These are phyloP conservation scores for Suillus americanus DNA, from an alignment of 768 basidiomycete genomes.

Conservation along the genomic window DNA sequence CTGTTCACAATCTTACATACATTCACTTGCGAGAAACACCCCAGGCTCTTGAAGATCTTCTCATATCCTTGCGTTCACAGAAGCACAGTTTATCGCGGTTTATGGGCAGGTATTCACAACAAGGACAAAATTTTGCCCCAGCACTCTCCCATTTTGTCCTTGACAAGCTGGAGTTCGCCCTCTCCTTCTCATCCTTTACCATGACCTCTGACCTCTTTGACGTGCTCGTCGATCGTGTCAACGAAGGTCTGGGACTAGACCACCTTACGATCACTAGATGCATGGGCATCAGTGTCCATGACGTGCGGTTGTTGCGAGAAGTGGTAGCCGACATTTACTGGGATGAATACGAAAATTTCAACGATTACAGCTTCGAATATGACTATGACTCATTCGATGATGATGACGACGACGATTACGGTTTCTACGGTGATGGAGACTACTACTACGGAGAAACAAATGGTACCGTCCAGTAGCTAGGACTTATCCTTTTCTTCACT, in stretches of 20 bases:
- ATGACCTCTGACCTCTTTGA: neutral
- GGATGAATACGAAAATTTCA: neutral
- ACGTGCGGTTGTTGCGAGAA: constrained; percentile 4
- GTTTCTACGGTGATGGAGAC: neutral
- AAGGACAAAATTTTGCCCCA: neutral
- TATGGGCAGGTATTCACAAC: neutral
- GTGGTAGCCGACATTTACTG: constrained; percentile 2
- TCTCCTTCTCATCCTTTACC: neutral
- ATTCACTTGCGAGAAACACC: neutral
- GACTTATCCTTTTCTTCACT: neutral
- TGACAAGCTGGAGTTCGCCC: neutral
- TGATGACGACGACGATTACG: neutral
- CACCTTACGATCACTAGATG: neutral
- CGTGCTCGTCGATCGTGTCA: constrained; percentile 7
- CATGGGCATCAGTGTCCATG: neutral
- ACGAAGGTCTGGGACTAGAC: constrained; percentile 3
- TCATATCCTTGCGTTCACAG: neutral
- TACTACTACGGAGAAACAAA: neutral
- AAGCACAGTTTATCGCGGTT: neutral
- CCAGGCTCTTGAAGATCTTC: neutral
- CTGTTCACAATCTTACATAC: neutral
- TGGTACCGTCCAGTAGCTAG: neutral
- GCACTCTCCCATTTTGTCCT: constrained; percentile 1
- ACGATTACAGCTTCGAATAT: neutral
- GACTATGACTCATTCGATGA: neutral